phyloP scores from a whole-genome alignment of 257 asterid genomes.

The Solanum piurae region DNA sequence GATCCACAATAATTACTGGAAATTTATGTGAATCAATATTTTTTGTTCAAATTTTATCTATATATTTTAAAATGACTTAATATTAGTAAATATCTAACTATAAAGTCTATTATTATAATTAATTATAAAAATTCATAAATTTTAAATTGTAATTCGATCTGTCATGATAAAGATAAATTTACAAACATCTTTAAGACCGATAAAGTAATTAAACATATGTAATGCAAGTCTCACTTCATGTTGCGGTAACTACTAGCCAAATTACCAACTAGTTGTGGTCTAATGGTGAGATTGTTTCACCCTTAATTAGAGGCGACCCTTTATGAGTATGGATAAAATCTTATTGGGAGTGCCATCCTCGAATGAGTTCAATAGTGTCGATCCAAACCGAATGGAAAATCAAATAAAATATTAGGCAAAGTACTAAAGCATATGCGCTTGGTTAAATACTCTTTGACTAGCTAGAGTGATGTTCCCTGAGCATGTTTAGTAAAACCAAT shows the following conservation, averaged over 20 bases:
- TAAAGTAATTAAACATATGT: neutral
- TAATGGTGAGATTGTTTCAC: too few species aligned
- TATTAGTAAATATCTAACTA: neutral
- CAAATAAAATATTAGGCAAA: neutral
- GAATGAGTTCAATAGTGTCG: accelerated
- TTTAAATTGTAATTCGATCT: neutral
- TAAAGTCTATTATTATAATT: neutral
- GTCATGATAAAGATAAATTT: neutral
- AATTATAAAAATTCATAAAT: neutral
- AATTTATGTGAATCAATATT: neutral
- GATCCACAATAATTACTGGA: neutral
- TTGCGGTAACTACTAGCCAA: neutral
- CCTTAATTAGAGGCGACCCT: too few species aligned
- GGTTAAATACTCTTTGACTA: neutral
- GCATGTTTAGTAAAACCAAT: neutral
- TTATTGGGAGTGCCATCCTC: too few species aligned
- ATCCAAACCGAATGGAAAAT: accelerated
- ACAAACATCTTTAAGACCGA: neutral
- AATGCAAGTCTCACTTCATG: neutral
- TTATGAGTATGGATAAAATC: too few species aligned
- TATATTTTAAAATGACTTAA: neutral
- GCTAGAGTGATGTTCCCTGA: neutral
- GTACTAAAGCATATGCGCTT: neutral
- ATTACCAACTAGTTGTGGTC: neutral
- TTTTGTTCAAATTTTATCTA: neutral